phyloP scores from a whole-genome alignment of 768 basidiomycete genomes.

The Pisolithus orientalis region DNA sequence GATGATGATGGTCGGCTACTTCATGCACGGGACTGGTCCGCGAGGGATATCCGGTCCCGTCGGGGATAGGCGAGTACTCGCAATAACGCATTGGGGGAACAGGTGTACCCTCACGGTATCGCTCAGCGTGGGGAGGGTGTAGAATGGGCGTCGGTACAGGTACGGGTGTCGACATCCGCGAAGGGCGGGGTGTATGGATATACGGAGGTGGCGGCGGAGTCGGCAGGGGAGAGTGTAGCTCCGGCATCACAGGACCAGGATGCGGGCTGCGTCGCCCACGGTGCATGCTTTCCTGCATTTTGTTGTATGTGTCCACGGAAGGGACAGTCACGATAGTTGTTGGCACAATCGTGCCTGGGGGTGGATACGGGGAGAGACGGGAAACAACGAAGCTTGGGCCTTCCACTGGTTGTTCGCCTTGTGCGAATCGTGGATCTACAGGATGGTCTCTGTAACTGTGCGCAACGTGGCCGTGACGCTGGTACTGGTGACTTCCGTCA shows the following conservation, averaged over 20 bases:
- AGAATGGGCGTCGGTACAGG: background rate
- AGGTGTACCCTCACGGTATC: background rate
- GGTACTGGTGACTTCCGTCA: conserved; percentile 5
- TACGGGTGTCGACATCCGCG: background rate
- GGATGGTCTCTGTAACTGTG: background rate
- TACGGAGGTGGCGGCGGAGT: background rate
- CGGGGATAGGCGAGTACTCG: background rate
- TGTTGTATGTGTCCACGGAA: conserved; percentile 9
- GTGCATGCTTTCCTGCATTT: background rate
- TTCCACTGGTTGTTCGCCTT: conserved; percentile 9
- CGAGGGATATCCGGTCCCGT: background rate
- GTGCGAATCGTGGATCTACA: conserved; percentile 7
- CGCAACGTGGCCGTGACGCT: conserved; percentile 3
- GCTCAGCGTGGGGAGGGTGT: background rate
- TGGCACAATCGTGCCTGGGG: conserved; percentile 22
- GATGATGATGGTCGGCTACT: background rate
- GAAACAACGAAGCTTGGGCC: background rate
- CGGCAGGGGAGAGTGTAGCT: background rate
- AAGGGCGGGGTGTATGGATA: background rate
- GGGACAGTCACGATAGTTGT: conserved; percentile 9
- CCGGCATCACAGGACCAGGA: background rate
- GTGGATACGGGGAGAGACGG: conserved; percentile 14
- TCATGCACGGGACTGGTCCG: background rate
- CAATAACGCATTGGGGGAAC: background rate
- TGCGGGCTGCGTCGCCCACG: background rate